phyloP scores from a whole-genome alignment of 2,329 filamentous ascomycete species.

The Aspergillus ochraceus region DNA sequence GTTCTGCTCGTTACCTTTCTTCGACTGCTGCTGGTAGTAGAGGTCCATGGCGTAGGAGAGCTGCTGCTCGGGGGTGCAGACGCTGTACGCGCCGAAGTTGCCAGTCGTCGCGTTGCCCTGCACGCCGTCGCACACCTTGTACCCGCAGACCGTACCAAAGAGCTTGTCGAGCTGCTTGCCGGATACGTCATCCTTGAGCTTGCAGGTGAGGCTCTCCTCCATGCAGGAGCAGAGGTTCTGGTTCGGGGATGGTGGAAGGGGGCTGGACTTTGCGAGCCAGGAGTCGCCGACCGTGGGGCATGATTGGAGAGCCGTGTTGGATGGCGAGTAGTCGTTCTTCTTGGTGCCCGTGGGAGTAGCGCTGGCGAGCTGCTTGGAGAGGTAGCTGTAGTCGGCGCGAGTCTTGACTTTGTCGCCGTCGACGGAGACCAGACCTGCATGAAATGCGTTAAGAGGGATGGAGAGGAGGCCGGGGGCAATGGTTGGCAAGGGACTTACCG shows the following conservation, averaged over 20 bases:
- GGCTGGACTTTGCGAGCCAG: conserved; percentile 66
- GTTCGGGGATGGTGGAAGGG: conserved; percentile 80
- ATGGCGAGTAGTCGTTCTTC: conserved; percentile 66
- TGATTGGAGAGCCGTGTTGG: conserved; percentile 63
- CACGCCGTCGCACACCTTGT: conserved; percentile 42
- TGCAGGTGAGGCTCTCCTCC: conserved; percentile 69
- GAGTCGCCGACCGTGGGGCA: conserved; percentile 66
- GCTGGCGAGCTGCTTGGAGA: conserved; percentile 67
- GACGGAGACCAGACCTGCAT: conserved; percentile 55
- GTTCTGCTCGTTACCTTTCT: conserved; percentile 31
- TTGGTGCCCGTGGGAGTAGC: conserved; percentile 65
- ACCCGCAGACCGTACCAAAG: conserved; percentile 58
- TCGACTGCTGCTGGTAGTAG: conserved; percentile 42
- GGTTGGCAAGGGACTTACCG: conserved; percentile 49
- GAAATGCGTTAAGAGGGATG: background rate
- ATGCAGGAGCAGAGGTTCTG: conserved; percentile 79
- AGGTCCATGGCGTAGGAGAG: conserved; percentile 45
- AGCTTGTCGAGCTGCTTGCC: conserved; percentile 62
- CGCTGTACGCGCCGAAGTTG: conserved; percentile 46
- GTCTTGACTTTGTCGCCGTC: conserved; percentile 63
- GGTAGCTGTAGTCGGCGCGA: conserved; percentile 70
- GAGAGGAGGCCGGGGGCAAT: background rate
- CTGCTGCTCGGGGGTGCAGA: conserved; percentile 42
- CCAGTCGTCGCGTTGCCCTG: conserved; percentile 40
- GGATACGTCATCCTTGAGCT: conserved; percentile 58